phyloP scores from a whole-genome alignment of 345 rosid species.

The Excoecaria agallocha region DNA sequence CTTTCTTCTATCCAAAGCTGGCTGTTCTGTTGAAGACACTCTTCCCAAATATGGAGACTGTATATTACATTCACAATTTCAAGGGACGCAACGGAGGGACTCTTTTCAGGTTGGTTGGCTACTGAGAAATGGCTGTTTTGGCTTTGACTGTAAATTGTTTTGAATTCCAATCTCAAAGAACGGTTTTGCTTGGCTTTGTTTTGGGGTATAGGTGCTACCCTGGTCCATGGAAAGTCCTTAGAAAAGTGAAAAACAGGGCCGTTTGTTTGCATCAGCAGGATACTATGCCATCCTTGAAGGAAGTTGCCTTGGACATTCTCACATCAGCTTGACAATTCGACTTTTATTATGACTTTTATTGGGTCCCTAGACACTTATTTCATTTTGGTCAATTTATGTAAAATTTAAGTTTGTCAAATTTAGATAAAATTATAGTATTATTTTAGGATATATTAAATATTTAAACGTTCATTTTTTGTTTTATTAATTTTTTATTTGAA shows the following conservation, averaged over 20 bases:
- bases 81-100: constrained; percentile 81
- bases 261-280: constrained; percentile 70
- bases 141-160: background rate
- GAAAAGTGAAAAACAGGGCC: constrained; percentile 41
- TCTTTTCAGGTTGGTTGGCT: constrained; percentile 68
- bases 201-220: constrained; percentile 64
- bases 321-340: constrained; percentile 48
- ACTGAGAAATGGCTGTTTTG: background rate
- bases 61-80: constrained; percentile 90
- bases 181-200: background rate
- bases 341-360: no score
- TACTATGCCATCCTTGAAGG: constrained; percentile 84
- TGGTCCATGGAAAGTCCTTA: constrained; percentile 86
- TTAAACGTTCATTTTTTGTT: no score
- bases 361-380: no score
- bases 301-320: constrained; percentile 82
- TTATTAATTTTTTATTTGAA: no score
- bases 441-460: no score
- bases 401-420: no score
- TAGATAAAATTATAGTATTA: no score
- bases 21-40: constrained; percentile 70
- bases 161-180: background rate
- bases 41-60: constrained; percentile 81
- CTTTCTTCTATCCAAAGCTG: constrained; percentile 92
- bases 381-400: no score